These are phyloP conservation scores for Gossypium gossypioides DNA, from an alignment of 441 rosid genomes.

Conservation along the genomic window DNA sequence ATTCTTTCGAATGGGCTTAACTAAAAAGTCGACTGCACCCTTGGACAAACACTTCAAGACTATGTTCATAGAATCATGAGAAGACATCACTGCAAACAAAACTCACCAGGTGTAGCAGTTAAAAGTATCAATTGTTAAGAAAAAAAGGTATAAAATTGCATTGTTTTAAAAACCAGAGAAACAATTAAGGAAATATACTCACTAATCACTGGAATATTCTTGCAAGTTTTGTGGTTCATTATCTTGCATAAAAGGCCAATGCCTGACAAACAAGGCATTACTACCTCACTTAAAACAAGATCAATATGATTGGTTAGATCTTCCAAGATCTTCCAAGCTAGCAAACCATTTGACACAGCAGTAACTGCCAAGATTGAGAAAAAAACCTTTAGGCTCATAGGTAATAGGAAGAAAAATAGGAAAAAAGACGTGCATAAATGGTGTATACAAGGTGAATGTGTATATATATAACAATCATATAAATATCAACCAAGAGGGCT, in stretches of 20 bases:
- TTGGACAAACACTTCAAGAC: slow-evolving; percentile 46
- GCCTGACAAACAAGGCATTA: slow-evolving; percentile 34
- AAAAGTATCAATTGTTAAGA: slow-evolving; percentile 17
- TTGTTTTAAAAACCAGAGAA: background rate
- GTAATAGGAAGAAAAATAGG: background rate
- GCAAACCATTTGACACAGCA: slow-evolving; percentile 30
- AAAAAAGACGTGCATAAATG: background rate
- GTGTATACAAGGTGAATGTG: background rate
- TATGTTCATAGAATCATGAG: slow-evolving; percentile 38
- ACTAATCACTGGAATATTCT: slow-evolving; percentile 38
- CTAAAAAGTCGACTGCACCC: slow-evolving; percentile 43
- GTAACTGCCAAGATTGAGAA: slow-evolving; percentile 18
- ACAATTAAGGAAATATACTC: slow-evolving; percentile 17
- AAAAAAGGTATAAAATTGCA: background rate
- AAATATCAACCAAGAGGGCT: background rate
- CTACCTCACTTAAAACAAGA: slow-evolving; percentile 37
- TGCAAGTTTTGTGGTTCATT: slow-evolving; percentile 34
- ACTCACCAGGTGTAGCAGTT: slow-evolving; percentile 20
- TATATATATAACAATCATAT: background rate
- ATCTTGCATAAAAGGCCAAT: slow-evolving; percentile 36
- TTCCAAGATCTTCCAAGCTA: slow-evolving; percentile 36
- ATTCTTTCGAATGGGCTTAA: slow-evolving; percentile 50
- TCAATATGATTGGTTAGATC: slow-evolving; percentile 32
- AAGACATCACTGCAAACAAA: slow-evolving; percentile 47
- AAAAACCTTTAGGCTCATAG: background rate